Base-by-base conservation (phyloP, 257 asterid species). In the Rubia yunnanensis region DNA sequence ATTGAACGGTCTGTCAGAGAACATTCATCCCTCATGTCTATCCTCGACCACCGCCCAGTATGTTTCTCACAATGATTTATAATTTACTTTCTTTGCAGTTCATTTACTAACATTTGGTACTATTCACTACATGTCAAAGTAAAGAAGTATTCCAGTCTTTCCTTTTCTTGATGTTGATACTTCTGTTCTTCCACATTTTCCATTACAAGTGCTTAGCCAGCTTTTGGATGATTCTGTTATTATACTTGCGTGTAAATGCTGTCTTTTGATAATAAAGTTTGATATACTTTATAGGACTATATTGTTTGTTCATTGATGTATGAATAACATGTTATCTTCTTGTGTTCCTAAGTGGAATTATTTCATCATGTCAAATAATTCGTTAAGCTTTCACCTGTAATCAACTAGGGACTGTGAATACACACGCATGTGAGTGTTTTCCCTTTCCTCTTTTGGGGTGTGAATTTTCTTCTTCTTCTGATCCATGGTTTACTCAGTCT, bases 1-100 rank as follows among this genome's bases (percentile, higher is more conserved):
- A 94, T 94, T 73, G 99, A 94, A 78, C 92, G 95, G 79, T 94
- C 97, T 68, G 85, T 90, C 67, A 88, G 95, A 76, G 99, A 92
- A 70, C 80, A 86, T 77, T 79, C 90, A 35, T 84, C 87, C 49
- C 96, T 92, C 66, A 70, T 88, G 91, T 88, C 97, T 6, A 90
- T 92, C 76, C 97, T 92, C 60, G 96, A 88, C 70, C 78, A 76
- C 66, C 94, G 74, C 71, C 99, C 97, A 36, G 99, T 92, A 81
- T 83, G 88, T 71, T 69, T 75, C 75, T 66, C 48, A 63, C 60
- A 53, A 69, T 71, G 65, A 41, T 56, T 72, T 56, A 70, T 48
- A 46, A 57, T 58, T 44, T 34, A 4, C n/a, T 52, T 17, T 31
- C 48, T 34, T n/a, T 62, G 62, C 39, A 55, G 50, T 14, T 28